Evolutionary conservation across 768 basidiomycete genomes (phyloP).

Genomic region (Kwoniella dendrophila): DNA sequence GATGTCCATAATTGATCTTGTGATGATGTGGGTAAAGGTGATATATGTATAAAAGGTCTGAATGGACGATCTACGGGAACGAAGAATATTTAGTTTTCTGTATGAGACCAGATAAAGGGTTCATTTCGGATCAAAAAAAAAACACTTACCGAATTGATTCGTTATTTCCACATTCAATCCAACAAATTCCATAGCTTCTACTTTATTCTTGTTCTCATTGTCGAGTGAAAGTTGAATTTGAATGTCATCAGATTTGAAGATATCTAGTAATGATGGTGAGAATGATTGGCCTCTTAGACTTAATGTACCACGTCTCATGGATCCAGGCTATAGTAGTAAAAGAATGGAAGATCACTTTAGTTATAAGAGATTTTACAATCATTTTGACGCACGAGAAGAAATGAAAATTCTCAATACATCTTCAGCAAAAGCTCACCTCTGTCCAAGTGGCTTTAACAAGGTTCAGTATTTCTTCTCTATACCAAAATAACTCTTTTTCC

Average conservation of each 20-base stretch:
- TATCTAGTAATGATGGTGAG: slow-evolving; percentile 76
- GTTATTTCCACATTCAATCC: slow-evolving; percentile 33
- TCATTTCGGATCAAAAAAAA: too few species aligned
- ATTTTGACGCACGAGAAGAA: slow-evolving; percentile 1
- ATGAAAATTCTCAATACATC: neutral
- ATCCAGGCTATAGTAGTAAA: slow-evolving; percentile 66
- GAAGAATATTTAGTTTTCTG: slow-evolving; percentile 4
- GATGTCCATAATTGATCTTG: slow-evolving; percentile 25
- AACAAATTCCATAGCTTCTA: slow-evolving; percentile 41
- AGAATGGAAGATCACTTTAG: neutral
- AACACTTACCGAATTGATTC: slow-evolving; percentile 42
- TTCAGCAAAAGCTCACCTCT: slow-evolving; percentile 65
- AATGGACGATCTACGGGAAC: slow-evolving; percentile 27
- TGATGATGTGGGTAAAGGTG: slow-evolving; percentile 26
- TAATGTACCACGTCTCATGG: slow-evolving; percentile 72
- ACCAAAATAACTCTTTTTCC: slow-evolving; percentile 91
- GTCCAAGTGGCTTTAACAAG: slow-evolving; percentile 73
- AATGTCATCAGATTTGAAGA: slow-evolving; percentile 69
- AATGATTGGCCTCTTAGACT: slow-evolving; percentile 77
- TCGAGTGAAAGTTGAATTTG: slow-evolving; percentile 60
- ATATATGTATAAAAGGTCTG: slow-evolving; percentile 30
- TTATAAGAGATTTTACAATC: too few species aligned
- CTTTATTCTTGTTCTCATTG: neutral
- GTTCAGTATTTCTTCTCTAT: slow-evolving; percentile 81
- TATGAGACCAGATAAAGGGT: neutral